These are phyloP conservation scores for Auxenochlorella protothecoides DNA, from an alignment of 139 green algal species.

Conservation along the genomic window DNA sequence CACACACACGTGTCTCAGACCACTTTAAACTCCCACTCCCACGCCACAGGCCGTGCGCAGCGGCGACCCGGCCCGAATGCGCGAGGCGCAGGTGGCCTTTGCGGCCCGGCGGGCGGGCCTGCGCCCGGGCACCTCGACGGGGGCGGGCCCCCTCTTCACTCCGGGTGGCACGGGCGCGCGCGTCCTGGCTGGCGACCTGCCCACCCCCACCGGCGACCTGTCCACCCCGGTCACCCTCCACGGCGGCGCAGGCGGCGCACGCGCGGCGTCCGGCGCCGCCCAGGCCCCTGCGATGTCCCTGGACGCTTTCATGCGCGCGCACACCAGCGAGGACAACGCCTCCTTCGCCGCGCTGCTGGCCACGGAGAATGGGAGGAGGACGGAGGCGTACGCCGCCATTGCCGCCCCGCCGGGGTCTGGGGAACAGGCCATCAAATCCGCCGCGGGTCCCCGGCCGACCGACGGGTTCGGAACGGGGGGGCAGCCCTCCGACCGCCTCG, in stretches of 20 bases:
- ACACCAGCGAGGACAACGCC: conserved; percentile 82
- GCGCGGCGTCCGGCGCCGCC: background rate
- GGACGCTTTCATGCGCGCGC: conserved; percentile 57
- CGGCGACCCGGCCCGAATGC: conserved; percentile 47
- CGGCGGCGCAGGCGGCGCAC: background rate
- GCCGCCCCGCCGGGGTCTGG: background rate
- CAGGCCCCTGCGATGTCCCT: conserved; percentile 28
- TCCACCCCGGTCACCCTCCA: too few relatives aligned
- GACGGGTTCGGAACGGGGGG: conserved; percentile 67
- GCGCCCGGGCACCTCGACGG: background rate
- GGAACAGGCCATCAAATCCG: background rate
- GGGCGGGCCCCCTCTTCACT: conserved; percentile 15
- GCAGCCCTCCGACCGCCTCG: conserved; percentile 45
- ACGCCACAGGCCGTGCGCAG: conserved; percentile 46
- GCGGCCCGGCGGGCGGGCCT: conserved; percentile 48
- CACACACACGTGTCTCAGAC: too few relatives aligned
- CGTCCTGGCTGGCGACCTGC: background rate
- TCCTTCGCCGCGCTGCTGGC: conserved; percentile 58
- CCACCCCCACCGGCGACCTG: too few relatives aligned
- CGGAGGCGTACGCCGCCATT: background rate
- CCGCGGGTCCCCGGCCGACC: conserved; percentile 11
- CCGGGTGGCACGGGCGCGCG: background rate
- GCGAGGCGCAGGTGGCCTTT: conserved; percentile 73
- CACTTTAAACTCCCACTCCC: background rate
- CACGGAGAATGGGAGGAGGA: conserved; percentile 25